Evolutionary conservation across 345 rosid genomes (phyloP).

Genomic region (Garcia nutans): DNA sequence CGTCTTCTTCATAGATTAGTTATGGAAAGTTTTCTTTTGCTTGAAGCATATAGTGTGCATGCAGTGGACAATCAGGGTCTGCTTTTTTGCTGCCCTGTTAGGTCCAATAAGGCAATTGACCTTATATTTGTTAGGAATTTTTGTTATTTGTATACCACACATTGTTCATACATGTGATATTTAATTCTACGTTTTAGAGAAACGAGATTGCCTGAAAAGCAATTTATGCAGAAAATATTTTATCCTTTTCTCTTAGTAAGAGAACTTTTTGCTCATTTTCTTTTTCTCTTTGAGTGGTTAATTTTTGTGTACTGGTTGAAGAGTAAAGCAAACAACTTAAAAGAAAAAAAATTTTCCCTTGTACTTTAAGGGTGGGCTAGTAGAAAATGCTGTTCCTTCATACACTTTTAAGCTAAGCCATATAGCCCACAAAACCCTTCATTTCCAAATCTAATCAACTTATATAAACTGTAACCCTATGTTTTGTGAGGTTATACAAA

Average conservation of each 20-base stretch:
- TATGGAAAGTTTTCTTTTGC: slow-evolving; percentile 34
- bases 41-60: slow-evolving; percentile 42
- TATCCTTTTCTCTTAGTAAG: slow-evolving; percentile 18
- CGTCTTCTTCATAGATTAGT: slow-evolving; percentile 23
- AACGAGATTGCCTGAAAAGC: background rate
- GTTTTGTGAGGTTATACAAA: slow-evolving; percentile 43
- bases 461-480: slow-evolving; percentile 47
- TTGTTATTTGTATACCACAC: slow-evolving; percentile 3
- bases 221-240: slow-evolving; percentile 11
- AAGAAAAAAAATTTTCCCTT: slow-evolving; percentile 52
- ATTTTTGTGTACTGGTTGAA: slow-evolving; percentile 46
- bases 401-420: slow-evolving; percentile 96
- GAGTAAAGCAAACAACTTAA: slow-evolving; percentile 85
- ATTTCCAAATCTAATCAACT: slow-evolving; percentile 46
- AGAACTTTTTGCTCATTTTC: background rate
- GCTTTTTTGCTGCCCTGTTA: slow-evolving; percentile 31
- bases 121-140: slow-evolving; percentile 13
- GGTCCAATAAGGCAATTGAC: slow-evolving; percentile 43
- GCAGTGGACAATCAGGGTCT: slow-evolving; percentile 25
- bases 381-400: slow-evolving; percentile 59
- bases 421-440: slow-evolving; percentile 41
- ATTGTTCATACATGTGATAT: slow-evolving; percentile 14
- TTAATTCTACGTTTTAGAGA: slow-evolving; percentile 11
- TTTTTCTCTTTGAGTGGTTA: slow-evolving; percentile 33
- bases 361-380: slow-evolving; percentile 76